phyloP scores from a whole-genome alignment of 2,329 filamentous ascomycete species.

The Epichloe sp. region DNA sequence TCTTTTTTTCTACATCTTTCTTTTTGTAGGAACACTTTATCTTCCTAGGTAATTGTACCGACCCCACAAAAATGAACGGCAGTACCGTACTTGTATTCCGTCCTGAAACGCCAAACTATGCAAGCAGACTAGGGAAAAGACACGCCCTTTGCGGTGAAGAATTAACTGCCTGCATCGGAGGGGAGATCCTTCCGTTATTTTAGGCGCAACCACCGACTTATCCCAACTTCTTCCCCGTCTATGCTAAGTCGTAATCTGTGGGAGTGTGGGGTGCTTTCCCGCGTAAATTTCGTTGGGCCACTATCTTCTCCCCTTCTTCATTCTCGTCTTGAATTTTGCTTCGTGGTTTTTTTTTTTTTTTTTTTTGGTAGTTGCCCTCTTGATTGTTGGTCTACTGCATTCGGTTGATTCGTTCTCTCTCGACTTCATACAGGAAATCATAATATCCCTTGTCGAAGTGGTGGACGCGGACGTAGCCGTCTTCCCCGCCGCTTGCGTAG shows the following conservation, averaged over 20 bases:
- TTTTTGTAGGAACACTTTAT: neutral
- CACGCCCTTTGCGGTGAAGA: neutral
- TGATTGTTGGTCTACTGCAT: conserved; percentile 17
- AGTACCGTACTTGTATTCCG: conserved; percentile 12
- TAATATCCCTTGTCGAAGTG: conserved; percentile 98
- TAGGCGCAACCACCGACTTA: neutral
- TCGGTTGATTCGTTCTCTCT: conserved; percentile 59
- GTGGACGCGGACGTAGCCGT: conserved; percentile 96
- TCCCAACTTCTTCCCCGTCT: neutral
- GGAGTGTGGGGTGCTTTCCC: neutral
- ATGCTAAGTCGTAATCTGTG: neutral
- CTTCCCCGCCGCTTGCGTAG: conserved; percentile 92
- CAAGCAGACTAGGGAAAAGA: conserved; percentile 26
- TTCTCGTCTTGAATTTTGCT: neutral
- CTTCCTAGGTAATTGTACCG: too few species aligned
- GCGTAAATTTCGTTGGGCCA: neutral
- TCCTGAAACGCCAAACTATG: conserved; percentile 29
- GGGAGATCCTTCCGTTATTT: neutral
- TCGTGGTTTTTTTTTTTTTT: neutral
- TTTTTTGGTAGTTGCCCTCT: neutral
- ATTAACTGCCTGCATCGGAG: neutral
- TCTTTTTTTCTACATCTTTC: neutral
- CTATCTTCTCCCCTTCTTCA: neutral
- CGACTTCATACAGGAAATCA: conserved; percentile 97
- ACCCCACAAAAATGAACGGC: neutral